A percentile compares a stretch with the other conserved stretches of the same genome.
These are phyloP conservation scores for Sporothrix mexicana DNA, from an alignment of 2,329 filamentous ascomycete species.

Conservation along the genomic window DNA sequence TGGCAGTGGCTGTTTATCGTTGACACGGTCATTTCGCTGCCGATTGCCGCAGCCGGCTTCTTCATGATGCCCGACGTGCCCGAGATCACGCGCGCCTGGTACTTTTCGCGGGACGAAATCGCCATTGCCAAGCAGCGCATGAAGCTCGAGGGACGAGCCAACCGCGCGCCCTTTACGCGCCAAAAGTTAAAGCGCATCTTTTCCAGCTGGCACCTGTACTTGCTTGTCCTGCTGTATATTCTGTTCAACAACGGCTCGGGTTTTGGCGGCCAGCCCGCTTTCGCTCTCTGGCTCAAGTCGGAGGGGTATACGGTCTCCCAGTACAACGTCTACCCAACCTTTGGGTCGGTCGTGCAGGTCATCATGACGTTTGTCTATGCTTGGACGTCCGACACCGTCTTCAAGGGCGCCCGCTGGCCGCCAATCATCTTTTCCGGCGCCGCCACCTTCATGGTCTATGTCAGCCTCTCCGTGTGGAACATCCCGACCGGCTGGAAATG, in stretches of 20 bases:
- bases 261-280: constrained; percentile 58
- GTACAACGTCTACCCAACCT: constrained; percentile 64
- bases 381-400: constrained; percentile 68
- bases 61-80: constrained; percentile 51
- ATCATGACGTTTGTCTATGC: constrained; percentile 67
- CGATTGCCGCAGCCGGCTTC: constrained; percentile 60
- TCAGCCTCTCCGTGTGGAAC: constrained; percentile 51
- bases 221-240: constrained; percentile 63
- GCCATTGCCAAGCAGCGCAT: constrained; percentile 49
- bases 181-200: constrained; percentile 66
- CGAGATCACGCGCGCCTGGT: constrained; percentile 49
- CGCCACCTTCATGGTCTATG: constrained; percentile 50
- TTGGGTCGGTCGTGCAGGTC: constrained; percentile 60
- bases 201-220: constrained; percentile 68
- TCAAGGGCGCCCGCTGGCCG: constrained; percentile 66
- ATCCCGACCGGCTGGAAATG: constrained; percentile 64
- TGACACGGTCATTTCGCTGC: constrained; percentile 62
- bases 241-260: constrained; percentile 65
- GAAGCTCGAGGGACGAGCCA: constrained; percentile 53
- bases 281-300: constrained; percentile 56
- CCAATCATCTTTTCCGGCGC: constrained; percentile 63
- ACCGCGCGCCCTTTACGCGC: constrained; percentile 48
- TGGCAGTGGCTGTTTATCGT: constrained; percentile 66
- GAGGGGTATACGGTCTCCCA: constrained; percentile 51
- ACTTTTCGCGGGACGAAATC: constrained; percentile 48